Evolutionary conservation across 176 grass and related monocot genomes (phyloP).

Genomic region (Bromus sterilis): DNA sequence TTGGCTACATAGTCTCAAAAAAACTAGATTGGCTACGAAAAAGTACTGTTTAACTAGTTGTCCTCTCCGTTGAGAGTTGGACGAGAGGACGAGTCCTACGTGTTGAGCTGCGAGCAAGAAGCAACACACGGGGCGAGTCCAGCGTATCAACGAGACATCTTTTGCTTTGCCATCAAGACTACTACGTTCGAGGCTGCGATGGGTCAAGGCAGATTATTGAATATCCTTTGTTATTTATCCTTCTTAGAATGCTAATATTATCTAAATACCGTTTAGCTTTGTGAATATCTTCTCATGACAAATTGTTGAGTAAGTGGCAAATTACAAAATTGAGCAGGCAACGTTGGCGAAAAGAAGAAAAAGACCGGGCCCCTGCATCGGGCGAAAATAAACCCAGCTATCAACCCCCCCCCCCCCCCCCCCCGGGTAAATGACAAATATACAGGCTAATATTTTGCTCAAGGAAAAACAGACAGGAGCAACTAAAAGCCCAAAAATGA

Average conservation of each 20-base stretch:
- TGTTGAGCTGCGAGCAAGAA: neutral
- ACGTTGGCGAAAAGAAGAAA: rapidly evolving
- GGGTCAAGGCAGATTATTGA: too few species aligned
- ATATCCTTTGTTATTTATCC: too few species aligned
- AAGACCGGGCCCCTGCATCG: neutral
- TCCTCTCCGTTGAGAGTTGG: too few species aligned
- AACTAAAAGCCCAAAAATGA: neutral
- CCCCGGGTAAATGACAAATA: neutral
- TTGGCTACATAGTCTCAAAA: too few species aligned
- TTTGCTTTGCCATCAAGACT: too few species aligned
- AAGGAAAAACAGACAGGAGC: neutral
- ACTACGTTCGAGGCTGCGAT: too few species aligned
- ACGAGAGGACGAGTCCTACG: neutral
- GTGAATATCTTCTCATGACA: neutral
- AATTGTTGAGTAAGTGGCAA: neutral
- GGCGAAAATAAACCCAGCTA: neutral
- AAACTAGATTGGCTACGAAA: too few species aligned
- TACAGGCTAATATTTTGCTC: neutral
- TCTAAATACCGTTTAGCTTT: too few species aligned
- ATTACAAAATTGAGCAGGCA: neutral
- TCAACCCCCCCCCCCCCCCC: too few species aligned
- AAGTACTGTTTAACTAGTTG: too few species aligned
- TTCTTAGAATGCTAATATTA: too few species aligned
- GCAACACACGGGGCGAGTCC: neutral
- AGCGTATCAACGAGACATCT: neutral